Conservation (phyloP, 1,139 yeast species). For the Yamadazyma friedrichii region DNA sequence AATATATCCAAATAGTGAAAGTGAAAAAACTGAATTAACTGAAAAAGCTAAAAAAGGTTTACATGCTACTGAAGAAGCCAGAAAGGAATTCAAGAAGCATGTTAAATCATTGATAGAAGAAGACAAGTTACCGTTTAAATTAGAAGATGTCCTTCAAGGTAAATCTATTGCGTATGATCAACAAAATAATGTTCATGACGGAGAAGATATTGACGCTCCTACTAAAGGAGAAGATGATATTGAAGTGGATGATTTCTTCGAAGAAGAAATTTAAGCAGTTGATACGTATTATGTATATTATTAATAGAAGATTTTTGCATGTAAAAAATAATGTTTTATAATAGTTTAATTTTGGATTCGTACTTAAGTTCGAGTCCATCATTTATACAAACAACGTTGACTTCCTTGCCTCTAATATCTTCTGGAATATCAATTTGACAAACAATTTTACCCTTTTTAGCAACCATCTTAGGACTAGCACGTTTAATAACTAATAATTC, state of each 20-base stretch:
- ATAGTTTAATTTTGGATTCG: conserved; percentile 9
- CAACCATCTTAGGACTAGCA: conserved; percentile 55
- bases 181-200: conserved; percentile 12
- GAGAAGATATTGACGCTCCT: conserved; percentile 45
- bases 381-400: conserved; percentile 53
- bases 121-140: conserved; percentile 52
- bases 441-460: conserved; percentile 41
- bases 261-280: conserved; percentile 12
- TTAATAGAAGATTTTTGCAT: conserved; percentile 3
- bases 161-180: conserved; percentile 26
- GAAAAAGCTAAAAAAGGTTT: conserved; percentile 47
- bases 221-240: conserved; percentile 18
- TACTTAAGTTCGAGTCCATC: conserved; percentile 64
- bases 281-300: conserved; percentile 9
- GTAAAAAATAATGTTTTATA: background rate
- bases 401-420: conserved; percentile 42
- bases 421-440: conserved; percentile 52
- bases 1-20: conserved; percentile 54
- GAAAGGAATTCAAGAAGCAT: conserved; percentile 49
- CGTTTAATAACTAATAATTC: conserved; percentile 65
- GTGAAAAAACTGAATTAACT: conserved; percentile 25
- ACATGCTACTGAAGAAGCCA: conserved; percentile 47
- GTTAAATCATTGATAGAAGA: conserved; percentile 51
- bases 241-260: conserved; percentile 48
- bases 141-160: conserved; percentile 58